phyloP scores from a whole-genome alignment of 1,139 yeast species.

The Blastobotrys aristatus region DNA sequence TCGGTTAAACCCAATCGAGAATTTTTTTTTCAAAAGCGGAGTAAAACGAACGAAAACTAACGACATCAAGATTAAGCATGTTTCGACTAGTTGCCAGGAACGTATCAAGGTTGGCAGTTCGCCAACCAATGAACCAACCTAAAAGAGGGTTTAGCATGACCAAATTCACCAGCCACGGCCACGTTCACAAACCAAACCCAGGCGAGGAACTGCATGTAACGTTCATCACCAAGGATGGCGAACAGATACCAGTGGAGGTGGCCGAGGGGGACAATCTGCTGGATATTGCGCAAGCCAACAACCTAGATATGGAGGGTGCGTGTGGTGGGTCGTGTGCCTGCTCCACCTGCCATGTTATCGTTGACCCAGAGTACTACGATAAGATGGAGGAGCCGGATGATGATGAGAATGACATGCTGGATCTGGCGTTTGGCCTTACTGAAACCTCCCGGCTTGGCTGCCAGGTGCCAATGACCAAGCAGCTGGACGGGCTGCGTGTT shows the following conservation, averaged over 20 bases:
- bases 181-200: slow-evolving; percentile 80
- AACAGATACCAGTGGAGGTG: slow-evolving; percentile 73
- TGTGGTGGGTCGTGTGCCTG: slow-evolving; percentile 99
- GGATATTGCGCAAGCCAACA: slow-evolving; percentile 92
- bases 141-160: slow-evolving; percentile 4
- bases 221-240: slow-evolving; percentile 88
- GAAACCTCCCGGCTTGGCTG: slow-evolving; percentile 93
- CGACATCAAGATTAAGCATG: no score
- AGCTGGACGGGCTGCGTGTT: slow-evolving; percentile 88
- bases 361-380: slow-evolving; percentile 92
- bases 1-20: no score
- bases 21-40: no score
- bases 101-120: no score
- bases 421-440: slow-evolving; percentile 92
- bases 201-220: slow-evolving; percentile 92
- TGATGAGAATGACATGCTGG: slow-evolving; percentile 97
- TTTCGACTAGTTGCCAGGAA: no score
- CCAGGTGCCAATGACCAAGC: slow-evolving; percentile 84
- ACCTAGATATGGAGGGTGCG: slow-evolving; percentile 96
- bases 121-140: background rate
- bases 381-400: slow-evolving; percentile 91
- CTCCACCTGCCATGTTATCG: slow-evolving; percentile 93
- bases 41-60: no score
- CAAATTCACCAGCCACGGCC: slow-evolving; percentile 55
- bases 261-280: slow-evolving; percentile 87